These are phyloP conservation scores for Metschnikowia bowlesiae DNA, from an alignment of 805 yeast genomes.

Conservation along the genomic window DNA sequence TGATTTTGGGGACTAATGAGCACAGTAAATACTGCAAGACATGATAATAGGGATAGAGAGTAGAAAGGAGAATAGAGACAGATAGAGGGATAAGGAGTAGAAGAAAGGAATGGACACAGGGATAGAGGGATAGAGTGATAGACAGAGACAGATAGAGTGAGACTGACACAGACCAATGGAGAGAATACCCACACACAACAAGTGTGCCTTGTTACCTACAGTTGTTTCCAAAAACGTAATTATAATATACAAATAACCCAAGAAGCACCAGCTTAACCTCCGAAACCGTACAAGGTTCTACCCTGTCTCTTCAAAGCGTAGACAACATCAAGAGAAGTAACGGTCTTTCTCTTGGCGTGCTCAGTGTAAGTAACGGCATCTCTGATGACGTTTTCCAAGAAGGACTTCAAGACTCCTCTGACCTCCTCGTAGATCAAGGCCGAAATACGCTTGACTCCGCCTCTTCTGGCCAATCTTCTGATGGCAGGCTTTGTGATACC, in stretches of 20 bases:
- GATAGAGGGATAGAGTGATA: no score
- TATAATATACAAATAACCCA: constrained; percentile 7
- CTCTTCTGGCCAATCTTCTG: constrained; percentile 99
- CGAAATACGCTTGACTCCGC: constrained; percentile 99
- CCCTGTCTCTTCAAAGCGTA: constrained; percentile 99
- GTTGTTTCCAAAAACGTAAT: constrained; percentile 2
- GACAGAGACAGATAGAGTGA: no score
- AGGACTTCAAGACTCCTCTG: constrained; percentile 92
- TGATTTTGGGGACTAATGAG: no score
- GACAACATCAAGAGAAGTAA: constrained; percentile 96
- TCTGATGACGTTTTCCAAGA: constrained; percentile 96
- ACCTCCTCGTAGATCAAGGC: constrained; percentile 98
- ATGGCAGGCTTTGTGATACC: constrained; percentile 99
- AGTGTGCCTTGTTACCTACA: no score
- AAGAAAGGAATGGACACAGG: no score
- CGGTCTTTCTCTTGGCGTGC: constrained; percentile 99
- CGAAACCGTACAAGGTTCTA: constrained; percentile 99
- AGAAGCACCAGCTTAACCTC: constrained; percentile 56
- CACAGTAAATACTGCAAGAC: no score
- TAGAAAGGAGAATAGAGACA: no score
- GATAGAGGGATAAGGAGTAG: no score
- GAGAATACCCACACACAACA: no score
- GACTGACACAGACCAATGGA: no score
- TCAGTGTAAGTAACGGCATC: constrained; percentile 99
- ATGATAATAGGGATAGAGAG: no score